Evolutionary conservation across 2,329 filamentous ascomycete species (phyloP).

Genomic region (Hortaea werneckii): DNA sequence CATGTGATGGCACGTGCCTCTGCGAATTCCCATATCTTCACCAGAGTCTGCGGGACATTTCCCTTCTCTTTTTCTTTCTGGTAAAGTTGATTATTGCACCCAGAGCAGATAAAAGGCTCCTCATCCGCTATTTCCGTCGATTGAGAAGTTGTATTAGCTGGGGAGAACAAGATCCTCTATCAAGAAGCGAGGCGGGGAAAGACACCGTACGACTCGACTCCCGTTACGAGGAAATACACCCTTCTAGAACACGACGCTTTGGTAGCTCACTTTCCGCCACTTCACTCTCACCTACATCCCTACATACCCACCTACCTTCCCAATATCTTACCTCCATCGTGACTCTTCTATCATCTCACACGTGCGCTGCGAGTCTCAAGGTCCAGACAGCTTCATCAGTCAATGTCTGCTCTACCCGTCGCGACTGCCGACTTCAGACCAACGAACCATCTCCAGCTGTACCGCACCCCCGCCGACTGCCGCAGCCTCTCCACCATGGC

Average conservation of each 20-base stretch:
- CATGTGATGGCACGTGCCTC: neutral
- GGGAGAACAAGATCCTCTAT: conserved; percentile 35
- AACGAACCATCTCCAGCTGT: conserved; percentile 9
- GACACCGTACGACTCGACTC: conserved; percentile 16
- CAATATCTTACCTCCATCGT: no score
- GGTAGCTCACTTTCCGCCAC: no score
- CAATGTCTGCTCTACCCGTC: conserved; percentile 4
- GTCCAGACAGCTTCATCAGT: neutral
- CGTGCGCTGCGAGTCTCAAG: no score
- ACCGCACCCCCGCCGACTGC: conserved; percentile 14
- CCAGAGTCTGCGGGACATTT: neutral
- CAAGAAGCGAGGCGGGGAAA: conserved; percentile 26
- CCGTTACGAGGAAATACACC: conserved; percentile 20
- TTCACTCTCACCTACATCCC: no score
- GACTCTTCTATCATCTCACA: no score
- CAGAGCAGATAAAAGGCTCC: conserved; percentile 28
- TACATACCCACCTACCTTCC: neutral
- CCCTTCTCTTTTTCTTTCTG: conserved; percentile 21
- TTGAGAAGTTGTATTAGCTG: conserved; percentile 45
- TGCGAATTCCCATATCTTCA: neutral
- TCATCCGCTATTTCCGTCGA: conserved; percentile 8
- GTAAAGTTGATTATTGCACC: conserved; percentile 44
- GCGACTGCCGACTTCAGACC: conserved; percentile 5
- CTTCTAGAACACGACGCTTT: neutral
- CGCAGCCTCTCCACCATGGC: conserved; percentile 26